Percentiles rank a stretch among this genome's conserved stretches.
Conservation (phyloP, 495 filamentous ascomycete species). For the Paragyromitra xinjiangensis region DNA sequence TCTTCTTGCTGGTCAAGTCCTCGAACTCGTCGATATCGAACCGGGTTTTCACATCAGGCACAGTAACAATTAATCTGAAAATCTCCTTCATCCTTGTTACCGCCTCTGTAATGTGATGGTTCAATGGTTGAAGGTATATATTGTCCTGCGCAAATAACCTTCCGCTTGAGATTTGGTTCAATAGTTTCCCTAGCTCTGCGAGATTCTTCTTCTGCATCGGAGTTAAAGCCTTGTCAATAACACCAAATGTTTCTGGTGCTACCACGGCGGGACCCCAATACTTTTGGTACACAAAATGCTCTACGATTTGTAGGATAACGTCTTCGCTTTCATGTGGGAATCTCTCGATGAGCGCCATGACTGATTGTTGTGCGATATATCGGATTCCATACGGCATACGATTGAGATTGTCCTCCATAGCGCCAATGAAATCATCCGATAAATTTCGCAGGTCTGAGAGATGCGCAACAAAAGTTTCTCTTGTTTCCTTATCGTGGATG, state of each 20-base stretch:
- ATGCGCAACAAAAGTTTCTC: slow-evolving; percentile 89
- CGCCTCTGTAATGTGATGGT: slow-evolving; percentile 85
- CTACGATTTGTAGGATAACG: slow-evolving; percentile 81
- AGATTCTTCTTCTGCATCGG: slow-evolving; percentile 94
- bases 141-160: slow-evolving; percentile 91
- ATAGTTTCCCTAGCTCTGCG: slow-evolving; percentile 86
- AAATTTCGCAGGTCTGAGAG: slow-evolving; percentile 93
- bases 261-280: slow-evolving; percentile 90
- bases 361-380: slow-evolving; percentile 86
- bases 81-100: slow-evolving; percentile 81
- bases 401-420: slow-evolving; percentile 81
- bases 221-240: slow-evolving; percentile 83
- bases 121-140: slow-evolving; percentile 92
- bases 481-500: slow-evolving; percentile 91
- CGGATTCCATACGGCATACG: slow-evolving; percentile 93
- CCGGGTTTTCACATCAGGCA: slow-evolving; percentile 84
- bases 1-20: slow-evolving; percentile 92
- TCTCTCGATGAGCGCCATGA: slow-evolving; percentile 74
- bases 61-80: slow-evolving; percentile 78
- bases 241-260: slow-evolving; percentile 87
- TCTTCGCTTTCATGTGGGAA: slow-evolving; percentile 83
- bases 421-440: slow-evolving; percentile 83
- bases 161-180: slow-evolving; percentile 85
- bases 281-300: slow-evolving; percentile 89
- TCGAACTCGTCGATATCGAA: slow-evolving; percentile 99